Evolutionary conservation across 148 eudicot species (phyloP).

Genomic region (Fallopia convolvulus): DNA sequence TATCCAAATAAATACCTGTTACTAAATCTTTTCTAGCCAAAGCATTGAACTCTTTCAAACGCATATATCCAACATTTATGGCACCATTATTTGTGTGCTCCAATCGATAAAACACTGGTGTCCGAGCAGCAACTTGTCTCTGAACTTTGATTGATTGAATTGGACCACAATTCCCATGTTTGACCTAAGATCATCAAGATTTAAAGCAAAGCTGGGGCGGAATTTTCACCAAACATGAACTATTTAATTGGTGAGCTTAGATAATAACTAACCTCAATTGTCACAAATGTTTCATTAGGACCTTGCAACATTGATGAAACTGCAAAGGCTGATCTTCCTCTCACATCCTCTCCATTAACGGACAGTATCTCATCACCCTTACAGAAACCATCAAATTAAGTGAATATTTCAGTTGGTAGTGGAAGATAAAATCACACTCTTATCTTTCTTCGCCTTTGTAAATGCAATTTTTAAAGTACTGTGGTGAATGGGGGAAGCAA

Average conservation of each 20-base stretch:
- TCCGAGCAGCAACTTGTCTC: conserved; percentile 73
- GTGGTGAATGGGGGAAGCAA: not conserved
- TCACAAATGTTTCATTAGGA: conserved; percentile 81
- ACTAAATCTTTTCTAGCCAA: conserved; percentile 86
- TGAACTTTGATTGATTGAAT: conserved; percentile 61
- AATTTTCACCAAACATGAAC: not conserved
- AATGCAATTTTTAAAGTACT: not conserved
- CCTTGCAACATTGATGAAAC: conserved; percentile 87
- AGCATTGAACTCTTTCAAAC: conserved; percentile 93
- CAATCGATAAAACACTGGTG: conserved; percentile 77
- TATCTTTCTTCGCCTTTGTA: not conserved
- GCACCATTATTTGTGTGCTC: conserved; percentile 60
- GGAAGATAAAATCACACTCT: not conserved
- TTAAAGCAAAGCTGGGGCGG: not conserved
- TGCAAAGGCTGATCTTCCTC: conserved; percentile 85
- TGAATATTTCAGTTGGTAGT: not conserved
- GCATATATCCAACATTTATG: conserved; percentile 74
- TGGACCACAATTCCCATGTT: conserved; percentile 90
- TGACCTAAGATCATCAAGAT: conserved; percentile 43
- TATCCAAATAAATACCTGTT: conserved; percentile 42
- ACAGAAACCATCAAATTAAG: conserved; percentile 13
- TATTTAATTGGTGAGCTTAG: not conserved
- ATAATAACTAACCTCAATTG: conserved; percentile 59
- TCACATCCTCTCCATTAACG: conserved; percentile 77
- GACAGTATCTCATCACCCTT: conserved; percentile 89